Evolutionary conservation across 257 asterid species (phyloP).

Genomic region (Solanum stenotomum): DNA sequence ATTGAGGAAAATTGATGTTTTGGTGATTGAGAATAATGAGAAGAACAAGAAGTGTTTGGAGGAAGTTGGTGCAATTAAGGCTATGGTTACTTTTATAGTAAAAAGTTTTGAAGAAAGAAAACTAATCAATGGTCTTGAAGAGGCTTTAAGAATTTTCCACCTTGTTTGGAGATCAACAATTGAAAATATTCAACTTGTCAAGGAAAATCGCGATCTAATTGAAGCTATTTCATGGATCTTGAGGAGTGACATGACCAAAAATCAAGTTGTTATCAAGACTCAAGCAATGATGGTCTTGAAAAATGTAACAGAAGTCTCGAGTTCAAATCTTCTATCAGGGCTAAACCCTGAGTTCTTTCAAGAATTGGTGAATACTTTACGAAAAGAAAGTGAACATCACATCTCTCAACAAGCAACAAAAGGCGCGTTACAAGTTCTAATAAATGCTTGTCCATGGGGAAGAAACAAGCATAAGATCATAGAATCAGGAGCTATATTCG

Average conservation of each 20-base stretch:
- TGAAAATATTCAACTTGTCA: neutral
- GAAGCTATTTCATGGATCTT: conserved; percentile 39
- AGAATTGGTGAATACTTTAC: neutral
- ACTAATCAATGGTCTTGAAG: conserved; percentile 10
- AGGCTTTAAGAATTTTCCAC: conserved; percentile 30
- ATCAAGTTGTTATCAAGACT: neutral
- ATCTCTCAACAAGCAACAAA: conserved; percentile 14
- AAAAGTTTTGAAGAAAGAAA: conserved; percentile 1
- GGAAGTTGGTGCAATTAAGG: conserved; percentile 21
- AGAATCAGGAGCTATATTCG: conserved; percentile 26
- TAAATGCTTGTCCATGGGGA: conserved; percentile 30
- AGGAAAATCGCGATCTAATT: conserved; percentile 10
- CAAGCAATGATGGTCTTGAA: conserved; percentile 27
- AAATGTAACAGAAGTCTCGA: conserved; percentile 3
- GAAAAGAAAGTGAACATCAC: neutral
- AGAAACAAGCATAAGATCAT: conserved; percentile 33
- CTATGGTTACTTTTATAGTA: conserved; percentile 5
- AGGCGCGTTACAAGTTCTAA: conserved; percentile 24
- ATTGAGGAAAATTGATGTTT: conserved; percentile 21
- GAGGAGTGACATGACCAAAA: neutral
- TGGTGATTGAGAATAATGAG: conserved; percentile 30
- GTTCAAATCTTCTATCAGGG: conserved; percentile 2
- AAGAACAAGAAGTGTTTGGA: conserved; percentile 17
- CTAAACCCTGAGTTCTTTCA: conserved; percentile 26
- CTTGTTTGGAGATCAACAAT: neutral